Evolutionary conservation across 495 filamentous ascomycete species (phyloP).

Genomic region (Tetracladium setigerum): DNA sequence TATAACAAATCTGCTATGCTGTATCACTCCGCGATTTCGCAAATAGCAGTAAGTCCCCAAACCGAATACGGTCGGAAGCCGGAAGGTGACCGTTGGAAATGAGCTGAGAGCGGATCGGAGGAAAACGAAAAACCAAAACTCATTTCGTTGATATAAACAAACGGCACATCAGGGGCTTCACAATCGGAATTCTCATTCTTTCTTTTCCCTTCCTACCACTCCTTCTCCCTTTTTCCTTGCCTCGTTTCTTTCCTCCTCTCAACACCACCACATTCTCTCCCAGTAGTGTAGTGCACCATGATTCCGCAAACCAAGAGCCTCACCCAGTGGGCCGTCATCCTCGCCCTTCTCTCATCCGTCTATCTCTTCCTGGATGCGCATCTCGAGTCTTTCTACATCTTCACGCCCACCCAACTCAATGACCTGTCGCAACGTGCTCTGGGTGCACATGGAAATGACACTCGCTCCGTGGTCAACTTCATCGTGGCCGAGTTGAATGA

Average conservation of each 20-base stretch:
- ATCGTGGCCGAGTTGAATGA: conserved; percentile 50
- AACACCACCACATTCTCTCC: background rate
- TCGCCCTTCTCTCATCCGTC: conserved; percentile 51
- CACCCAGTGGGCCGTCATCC: conserved; percentile 50
- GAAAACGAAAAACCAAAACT: background rate
- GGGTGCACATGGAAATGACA: conserved; percentile 62
- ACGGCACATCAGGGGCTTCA: background rate
- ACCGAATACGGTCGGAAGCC: background rate
- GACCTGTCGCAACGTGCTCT: conserved; percentile 60
- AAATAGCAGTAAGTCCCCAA: background rate
- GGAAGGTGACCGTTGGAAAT: background rate
- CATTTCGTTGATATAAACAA: background rate
- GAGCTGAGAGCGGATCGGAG: background rate
- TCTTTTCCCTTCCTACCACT: background rate
- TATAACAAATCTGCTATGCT: no score
- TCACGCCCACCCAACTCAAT: conserved; percentile 58
- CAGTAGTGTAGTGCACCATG: background rate
- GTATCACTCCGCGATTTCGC: no score
- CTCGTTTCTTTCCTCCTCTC: background rate
- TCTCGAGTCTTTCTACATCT: conserved; percentile 71
- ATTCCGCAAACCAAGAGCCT: conserved; percentile 24
- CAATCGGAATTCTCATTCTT: background rate
- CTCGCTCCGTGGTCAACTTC: conserved; percentile 55
- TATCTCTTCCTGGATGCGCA: conserved; percentile 59
- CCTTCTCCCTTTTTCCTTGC: background rate